Conservation (phyloP, 768 basidiomycete genomes). For the Auriculariales sp. region DNA sequence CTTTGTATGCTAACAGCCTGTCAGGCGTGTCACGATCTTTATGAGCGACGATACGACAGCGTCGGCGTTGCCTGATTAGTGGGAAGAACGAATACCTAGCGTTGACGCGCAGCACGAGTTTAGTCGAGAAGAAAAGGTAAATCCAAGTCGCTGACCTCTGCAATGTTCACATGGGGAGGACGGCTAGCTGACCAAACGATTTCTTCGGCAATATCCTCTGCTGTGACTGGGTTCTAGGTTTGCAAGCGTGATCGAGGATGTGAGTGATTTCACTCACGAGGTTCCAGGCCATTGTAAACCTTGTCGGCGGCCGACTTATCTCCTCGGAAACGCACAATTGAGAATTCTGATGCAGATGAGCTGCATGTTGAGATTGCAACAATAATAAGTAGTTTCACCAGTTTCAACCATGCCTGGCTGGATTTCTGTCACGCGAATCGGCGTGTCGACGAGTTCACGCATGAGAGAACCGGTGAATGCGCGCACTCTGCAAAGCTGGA, state of each 20-base stretch:
- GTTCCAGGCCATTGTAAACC: constrained; percentile 81
- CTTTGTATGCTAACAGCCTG: no score
- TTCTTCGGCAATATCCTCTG: constrained; percentile 89
- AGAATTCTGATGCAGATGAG: constrained; percentile 47
- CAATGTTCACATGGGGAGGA: constrained; percentile 85
- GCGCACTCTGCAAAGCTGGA: constrained; percentile 31
- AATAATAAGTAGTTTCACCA: not conserved
- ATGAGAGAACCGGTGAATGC: constrained; percentile 76
- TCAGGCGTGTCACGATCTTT: no score
- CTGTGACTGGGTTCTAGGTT: constrained; percentile 37
- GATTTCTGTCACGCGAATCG: constrained; percentile 87
- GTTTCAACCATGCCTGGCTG: constrained; percentile 39
- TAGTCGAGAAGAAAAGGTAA: no score
- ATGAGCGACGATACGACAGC: constrained; percentile 35
- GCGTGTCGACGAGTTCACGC: constrained; percentile 82
- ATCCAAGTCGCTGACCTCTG: constrained; percentile 34
- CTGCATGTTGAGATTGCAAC: no score
- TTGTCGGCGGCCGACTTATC: constrained; percentile 70
- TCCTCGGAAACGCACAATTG: constrained; percentile 77
- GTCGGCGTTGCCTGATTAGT: constrained; percentile 66
- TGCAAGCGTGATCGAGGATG: not conserved
- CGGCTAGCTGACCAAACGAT: constrained; percentile 93
- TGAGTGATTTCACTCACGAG: constrained; percentile 38
- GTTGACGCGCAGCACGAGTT: no score
- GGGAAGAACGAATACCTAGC: constrained; percentile 40